These are phyloP conservation scores for Penicillium verhagenii DNA, from an alignment of 495 filamentous ascomycete genomes.

Conservation along the genomic window DNA sequence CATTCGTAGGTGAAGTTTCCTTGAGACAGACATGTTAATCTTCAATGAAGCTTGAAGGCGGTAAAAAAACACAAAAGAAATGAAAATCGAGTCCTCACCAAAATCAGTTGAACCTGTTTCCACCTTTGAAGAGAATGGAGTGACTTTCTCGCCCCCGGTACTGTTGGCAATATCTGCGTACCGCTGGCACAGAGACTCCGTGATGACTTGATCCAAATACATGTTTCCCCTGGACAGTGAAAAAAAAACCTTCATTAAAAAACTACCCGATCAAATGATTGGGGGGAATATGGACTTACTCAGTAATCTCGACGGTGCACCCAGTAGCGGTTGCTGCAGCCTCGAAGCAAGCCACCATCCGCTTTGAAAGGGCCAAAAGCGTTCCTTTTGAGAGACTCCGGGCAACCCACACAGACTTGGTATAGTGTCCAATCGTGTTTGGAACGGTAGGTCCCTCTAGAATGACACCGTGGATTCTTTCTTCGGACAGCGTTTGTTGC, in stretches of 20 bases:
- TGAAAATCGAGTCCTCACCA: not conserved
- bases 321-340: not conserved
- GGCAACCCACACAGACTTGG: not conserved
- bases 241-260: too few species aligned
- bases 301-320: not conserved
- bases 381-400: not conserved
- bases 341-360: not conserved
- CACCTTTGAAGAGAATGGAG: not conserved
- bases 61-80: not conserved
- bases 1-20: not conserved
- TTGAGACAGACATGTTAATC: too few species aligned
- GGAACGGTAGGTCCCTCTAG: not conserved
- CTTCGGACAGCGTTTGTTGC: slow-evolving; percentile 54
- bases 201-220: not conserved
- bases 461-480: slow-evolving; percentile 37
- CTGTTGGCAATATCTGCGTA: not conserved
- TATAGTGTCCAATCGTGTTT: not conserved
- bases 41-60: too few species aligned
- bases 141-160: not conserved
- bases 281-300: not conserved
- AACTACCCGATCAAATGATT: not conserved
- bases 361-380: not conserved
- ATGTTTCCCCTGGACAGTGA: not conserved
- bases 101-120: not conserved
- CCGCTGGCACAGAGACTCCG: not conserved